Evolutionary conservation across 805 yeast species (phyloP).

Genomic region (Candida ponderosae): DNA sequence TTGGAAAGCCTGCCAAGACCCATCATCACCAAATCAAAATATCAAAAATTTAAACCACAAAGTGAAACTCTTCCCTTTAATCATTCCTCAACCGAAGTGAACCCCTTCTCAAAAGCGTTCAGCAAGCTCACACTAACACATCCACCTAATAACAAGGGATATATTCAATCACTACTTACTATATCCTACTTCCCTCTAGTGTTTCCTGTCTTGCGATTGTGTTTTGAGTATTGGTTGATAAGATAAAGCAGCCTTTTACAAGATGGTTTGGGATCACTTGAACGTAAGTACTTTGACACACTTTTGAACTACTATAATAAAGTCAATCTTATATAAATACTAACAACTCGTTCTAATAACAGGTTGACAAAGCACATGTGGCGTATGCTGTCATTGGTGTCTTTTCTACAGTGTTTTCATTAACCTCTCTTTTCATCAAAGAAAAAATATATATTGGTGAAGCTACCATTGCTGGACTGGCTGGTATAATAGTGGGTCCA

Average conservation of each 20-base stretch:
- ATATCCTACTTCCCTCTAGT: neutral
- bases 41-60: neutral
- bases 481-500: conserved; percentile 86
- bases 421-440: conserved; percentile 74
- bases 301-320: neutral
- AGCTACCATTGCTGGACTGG: conserved; percentile 80
- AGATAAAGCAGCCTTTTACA: no score
- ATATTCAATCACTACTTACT: neutral
- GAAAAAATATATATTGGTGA: conserved; percentile 85
- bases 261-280: conserved; percentile 5
- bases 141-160: no score
- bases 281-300: neutral
- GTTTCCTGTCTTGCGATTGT: neutral
- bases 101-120: neutral
- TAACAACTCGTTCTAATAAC: conserved; percentile 11
- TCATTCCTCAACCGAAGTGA: conserved; percentile 5
- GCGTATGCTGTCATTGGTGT: conserved; percentile 86
- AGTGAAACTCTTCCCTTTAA: neutral
- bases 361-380: conserved; percentile 62
- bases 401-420: conserved; percentile 71
- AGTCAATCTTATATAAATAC: no score
- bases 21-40: neutral
- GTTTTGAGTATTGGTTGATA: neutral
- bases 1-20: neutral
- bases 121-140: no score